Base-by-base conservation (phyloP, 2,329 filamentous ascomycete species). In the Metarhizium anisopliae region DNA sequence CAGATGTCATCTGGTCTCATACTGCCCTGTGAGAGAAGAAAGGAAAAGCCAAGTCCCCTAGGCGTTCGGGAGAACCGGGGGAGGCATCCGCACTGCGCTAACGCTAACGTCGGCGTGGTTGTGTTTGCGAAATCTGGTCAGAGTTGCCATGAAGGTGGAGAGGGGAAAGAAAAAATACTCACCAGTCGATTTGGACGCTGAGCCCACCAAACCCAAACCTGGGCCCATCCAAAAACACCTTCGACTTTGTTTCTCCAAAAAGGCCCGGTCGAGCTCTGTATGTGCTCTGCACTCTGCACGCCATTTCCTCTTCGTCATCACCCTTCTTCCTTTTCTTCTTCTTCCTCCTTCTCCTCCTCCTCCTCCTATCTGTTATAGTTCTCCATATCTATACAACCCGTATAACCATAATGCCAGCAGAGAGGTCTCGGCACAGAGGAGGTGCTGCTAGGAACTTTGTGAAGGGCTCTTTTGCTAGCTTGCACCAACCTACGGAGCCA, bases 11-110 rank as follows among this genome's bases (percentile, higher is more conserved):
- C 38, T 50, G 47, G 29, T 35, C 32, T 35, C 32, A 35, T 11
- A 35, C 47, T 16, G 11, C 13, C 38, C 38, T 13, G 38, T 16
- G 32, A 45, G 6, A 6, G 42, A 45, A 45, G n/a, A 45, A 45
- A 49, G 16, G 8, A 8, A 20, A 20, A 49, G 35, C n/a, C 30
- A 52, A 38, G 25, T 42, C 35, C 51, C 36, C 29, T 53, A 38
- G 40, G 25, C 40, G 30, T 47, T 40, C 49, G 47, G 50, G 40
- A 53, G 40, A 52, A 25, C 52, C 55, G 59, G 57, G 59, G 53
- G 53, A 55, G 40, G 43, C 47, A 60, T 60, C 58, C 56, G 57
- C 20, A 50, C 25, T 53, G 52, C 53, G 50, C 58, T 56, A 58
- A 55, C 50, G 58, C 57, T 50, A 53, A 56, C 50, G 14, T 53